These are phyloP conservation scores for Lentinula detonsa DNA, from an alignment of 768 basidiomycete species.

Conservation along the genomic window DNA sequence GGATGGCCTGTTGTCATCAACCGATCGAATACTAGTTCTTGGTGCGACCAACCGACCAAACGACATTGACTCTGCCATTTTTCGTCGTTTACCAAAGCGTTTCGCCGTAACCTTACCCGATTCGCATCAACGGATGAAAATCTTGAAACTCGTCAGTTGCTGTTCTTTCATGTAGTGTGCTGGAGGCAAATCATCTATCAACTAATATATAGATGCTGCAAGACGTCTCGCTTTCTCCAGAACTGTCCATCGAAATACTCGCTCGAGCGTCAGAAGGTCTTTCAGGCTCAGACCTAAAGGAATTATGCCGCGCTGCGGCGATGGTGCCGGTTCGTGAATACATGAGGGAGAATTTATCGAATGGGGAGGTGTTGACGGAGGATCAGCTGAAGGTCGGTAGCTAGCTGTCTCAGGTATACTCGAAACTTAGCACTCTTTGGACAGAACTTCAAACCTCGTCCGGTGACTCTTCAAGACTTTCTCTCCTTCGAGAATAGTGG, in stretches of 20 bases:
- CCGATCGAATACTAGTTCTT: conserved; percentile 81
- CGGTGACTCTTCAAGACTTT: conserved; percentile 3
- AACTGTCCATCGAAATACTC: conserved; percentile 56
- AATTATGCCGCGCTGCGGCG: conserved; percentile 89
- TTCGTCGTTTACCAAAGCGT: conserved; percentile 97
- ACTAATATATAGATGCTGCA: conserved; percentile 64
- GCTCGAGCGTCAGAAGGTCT: conserved; percentile 66
- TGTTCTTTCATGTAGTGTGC: neutral
- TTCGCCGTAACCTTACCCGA: conserved; percentile 84
- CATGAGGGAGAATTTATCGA: conserved; percentile 46
- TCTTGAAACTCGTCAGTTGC: conserved; percentile 63
- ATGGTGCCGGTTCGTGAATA: conserved; percentile 90
- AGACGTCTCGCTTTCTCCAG: conserved; percentile 60
- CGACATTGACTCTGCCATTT: conserved; percentile 83
- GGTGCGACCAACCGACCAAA: conserved; percentile 95
- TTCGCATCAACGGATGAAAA: conserved; percentile 72
- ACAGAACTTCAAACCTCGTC: conserved; percentile 4
- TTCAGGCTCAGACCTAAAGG: conserved; percentile 88
- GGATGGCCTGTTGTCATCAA: conserved; percentile 86
- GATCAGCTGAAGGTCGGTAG: conserved; percentile 14
- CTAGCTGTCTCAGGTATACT: neutral
- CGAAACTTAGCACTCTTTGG: neutral
- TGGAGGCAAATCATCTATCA: neutral
- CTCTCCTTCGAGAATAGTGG: neutral
- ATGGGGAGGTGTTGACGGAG: conserved; percentile 38